Base-by-base conservation (phyloP, 148 eudicot genomes). In the Diospyros kaki region DNA sequence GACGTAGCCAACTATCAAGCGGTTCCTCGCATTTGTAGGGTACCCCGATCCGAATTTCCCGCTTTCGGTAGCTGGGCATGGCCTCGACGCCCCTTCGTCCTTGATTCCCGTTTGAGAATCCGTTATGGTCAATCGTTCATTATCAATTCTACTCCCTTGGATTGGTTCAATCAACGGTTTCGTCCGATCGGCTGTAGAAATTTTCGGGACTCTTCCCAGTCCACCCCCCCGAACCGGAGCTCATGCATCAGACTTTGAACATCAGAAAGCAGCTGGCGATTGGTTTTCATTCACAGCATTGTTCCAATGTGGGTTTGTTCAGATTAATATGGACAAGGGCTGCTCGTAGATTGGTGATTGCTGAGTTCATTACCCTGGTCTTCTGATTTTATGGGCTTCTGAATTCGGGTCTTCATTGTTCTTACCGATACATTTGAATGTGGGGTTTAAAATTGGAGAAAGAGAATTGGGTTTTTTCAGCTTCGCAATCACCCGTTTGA, bases 41-140 rank as follows among this genome's bases (percentile, higher is more conserved):
- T 44, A n/a, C 41, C 63, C 76, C 80, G 86, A 84, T 81, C 82
- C 87, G 82, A 76, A 75, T 81, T 15, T 71, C 44, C 38, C 81
- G 74, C 28, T 28, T 28, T 28, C 0, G 0, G 28, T 28, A 28
- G 28, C 28, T 28, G 28, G 28, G 28, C 28, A 28, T 28, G 28
- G 28, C 28, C 28, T 28, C 28, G 28, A 28, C 28, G 11, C 60
- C 50, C 28, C 59, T 38, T 52, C 51, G 28, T 28, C 28, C 28
- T 63, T 15, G 59, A 51, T 63, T 73, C 40, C 38, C 41, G 65
- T 9, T 43, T 59, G 58, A 67, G 11, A n/a, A 46, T 58, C 66
- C 55, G 6, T 73, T 18, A 51, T 43, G 7, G 50, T 28, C 50
- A 40, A 64, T 5, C 14, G 28, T 38, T 14, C 66, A 28, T 38